Evolutionary conservation across 1,284 basidiomycete genomes (phyloP), one percentile per base, ranked within the genome.

Genomic region (Sanghuangporus sanghuang): DNA sequence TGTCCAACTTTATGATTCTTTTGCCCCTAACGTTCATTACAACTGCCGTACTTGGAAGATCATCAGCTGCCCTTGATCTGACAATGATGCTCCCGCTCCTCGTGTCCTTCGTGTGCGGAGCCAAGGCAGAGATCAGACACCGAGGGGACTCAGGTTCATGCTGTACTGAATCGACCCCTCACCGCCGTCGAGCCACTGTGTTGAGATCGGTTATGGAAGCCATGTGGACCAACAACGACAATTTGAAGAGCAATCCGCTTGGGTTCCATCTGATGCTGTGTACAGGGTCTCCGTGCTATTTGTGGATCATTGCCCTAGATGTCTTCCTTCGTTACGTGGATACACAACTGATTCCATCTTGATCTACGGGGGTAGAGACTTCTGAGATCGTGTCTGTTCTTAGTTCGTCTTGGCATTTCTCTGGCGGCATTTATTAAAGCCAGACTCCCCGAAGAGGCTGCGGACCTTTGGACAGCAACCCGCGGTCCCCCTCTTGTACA

Each of bases 1-100:
- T 23, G 23, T 23, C 23, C 2, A 2, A 23, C 23, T 23, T 23
- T 23, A 23, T 23, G 23, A 23, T 2, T 23, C 2, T 23, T 23
- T 2, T 23, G n/a, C 23, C 23, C 23, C 23, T 23, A 23, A 23
- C 23, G 23, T 42, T 3, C 40, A 42, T 42, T 16, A 16, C 40
- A 42, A 42, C 2, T 11, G 16, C 40, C 11, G 3, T 16, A 42
- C 9, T 2, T 42, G 40, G 40, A 42, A 11, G 40, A 42, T 42
- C 3, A 42, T 42, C 40, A 42, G 40, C 9, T 42, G n/a, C 35
- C 11, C 48, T 21, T 49, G 27, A 18, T 52, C 46, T 46, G 23
- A 36, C 36, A 63, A 59, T 44, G 64, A 65, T 62, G 58, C 62
- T 39, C 32, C 50, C 3, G 35, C 56, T 2, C 60, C 58, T 40